phyloP scores from a whole-genome alignment of 2,329 filamentous ascomycete genomes.

The Aspergillus transmontanensis region DNA sequence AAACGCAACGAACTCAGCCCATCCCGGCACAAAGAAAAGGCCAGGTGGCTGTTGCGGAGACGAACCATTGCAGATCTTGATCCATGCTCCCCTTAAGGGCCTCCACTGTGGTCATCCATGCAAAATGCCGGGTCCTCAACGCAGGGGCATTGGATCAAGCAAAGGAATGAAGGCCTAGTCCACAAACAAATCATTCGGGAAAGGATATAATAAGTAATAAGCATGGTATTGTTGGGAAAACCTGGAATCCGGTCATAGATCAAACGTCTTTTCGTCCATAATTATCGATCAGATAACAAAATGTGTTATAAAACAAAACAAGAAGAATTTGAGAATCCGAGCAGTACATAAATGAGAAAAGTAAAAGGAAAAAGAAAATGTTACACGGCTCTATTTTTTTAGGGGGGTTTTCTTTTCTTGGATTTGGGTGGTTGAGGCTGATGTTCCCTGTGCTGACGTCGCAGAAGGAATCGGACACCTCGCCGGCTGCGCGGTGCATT shows the following conservation, averaged over 20 bases:
- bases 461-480: conserved; percentile 22
- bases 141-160: not conserved
- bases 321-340: conserved; percentile 3
- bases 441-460: conserved; percentile 14
- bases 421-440: conserved; percentile 2
- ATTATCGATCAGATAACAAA: conserved; percentile 1
- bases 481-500: conserved; percentile 20
- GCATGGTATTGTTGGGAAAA: not conserved
- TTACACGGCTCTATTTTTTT: conserved; percentile 9
- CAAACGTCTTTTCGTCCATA: conserved; percentile 2
- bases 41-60: not conserved
- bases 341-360: not conserved
- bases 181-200: not conserved
- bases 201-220: not conserved
- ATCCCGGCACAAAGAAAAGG: conserved; percentile 1
- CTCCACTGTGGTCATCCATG: no score
- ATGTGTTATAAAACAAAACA: conserved; percentile 9
- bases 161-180: not conserved
- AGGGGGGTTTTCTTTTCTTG: not conserved
- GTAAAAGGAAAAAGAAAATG: not conserved
- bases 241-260: not conserved
- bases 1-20: not conserved
- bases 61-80: not conserved
- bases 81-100: not conserved
- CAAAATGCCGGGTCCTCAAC: not conserved